Conservation (phyloP, 306 rosid species). For the Prunus mongolica region DNA sequence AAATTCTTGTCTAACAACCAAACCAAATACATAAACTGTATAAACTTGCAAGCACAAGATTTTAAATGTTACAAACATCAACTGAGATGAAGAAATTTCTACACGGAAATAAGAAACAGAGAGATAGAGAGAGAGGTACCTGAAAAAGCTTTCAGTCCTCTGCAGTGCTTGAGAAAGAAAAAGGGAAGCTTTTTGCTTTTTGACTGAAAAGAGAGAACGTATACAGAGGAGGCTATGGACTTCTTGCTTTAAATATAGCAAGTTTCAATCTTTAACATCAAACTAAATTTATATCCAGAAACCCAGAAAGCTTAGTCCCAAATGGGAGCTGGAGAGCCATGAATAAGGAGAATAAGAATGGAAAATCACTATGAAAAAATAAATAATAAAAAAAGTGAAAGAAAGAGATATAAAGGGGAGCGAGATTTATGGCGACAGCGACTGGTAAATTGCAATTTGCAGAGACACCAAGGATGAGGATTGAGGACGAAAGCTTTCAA, state of each 20-base stretch:
- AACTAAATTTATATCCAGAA: background rate
- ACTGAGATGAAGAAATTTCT: background rate
- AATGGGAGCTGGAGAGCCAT: background rate
- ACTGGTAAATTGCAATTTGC: conserved; percentile 14
- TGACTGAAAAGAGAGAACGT: background rate
- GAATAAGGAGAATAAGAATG: background rate
- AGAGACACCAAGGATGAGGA: conserved; percentile 1
- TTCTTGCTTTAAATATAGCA: background rate
- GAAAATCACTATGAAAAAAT: background rate
- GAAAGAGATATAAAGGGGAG: background rate
- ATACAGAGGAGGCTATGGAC: no score
- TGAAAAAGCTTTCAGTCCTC: conserved; percentile 2
- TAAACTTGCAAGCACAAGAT: background rate
- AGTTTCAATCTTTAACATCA: background rate
- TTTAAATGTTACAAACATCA: background rate
- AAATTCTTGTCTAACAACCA: background rate
- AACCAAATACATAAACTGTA: background rate
- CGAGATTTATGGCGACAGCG: conserved; percentile 24
- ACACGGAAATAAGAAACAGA: background rate
- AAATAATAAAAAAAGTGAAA: background rate
- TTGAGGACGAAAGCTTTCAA: conserved; percentile 26
- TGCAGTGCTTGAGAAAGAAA: background rate
- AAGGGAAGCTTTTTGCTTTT: background rate
- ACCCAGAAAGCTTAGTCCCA: conserved; percentile 1
- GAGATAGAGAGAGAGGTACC: conserved; percentile 12